These are phyloP conservation scores for Pythium dissotocum DNA, from an alignment of 352 stramenopile species.

Conservation along the genomic window DNA sequence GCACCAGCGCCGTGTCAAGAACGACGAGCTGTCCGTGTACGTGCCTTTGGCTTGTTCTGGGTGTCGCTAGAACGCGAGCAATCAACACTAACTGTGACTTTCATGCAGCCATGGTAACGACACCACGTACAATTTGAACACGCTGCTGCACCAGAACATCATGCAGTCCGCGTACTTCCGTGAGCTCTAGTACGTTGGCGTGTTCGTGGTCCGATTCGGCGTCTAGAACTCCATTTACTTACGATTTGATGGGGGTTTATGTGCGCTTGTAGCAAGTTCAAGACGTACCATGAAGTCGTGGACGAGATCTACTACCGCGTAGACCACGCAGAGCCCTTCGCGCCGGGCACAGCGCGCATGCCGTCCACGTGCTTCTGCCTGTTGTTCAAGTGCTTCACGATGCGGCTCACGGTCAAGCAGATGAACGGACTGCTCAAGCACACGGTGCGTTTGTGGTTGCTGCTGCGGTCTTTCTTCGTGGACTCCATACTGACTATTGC, in stretches of 20 bases:
- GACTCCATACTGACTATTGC: neutral
- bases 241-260: neutral
- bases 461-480: neutral
- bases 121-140: conserved; percentile 96
- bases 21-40: conserved; percentile 79
- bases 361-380: conserved; percentile 97
- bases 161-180: conserved; percentile 95
- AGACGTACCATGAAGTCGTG: conserved; percentile 97
- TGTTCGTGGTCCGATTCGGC: neutral
- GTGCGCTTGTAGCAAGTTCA: conserved; percentile 54
- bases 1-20: conserved; percentile 54
- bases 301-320: conserved; percentile 92
- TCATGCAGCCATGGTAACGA: conserved; percentile 75
- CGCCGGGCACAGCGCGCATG: conserved; percentile 86
- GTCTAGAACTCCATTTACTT: neutral
- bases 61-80: neutral
- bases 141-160: conserved; percentile 95
- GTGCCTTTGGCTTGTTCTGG: neutral
- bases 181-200: conserved; percentile 79
- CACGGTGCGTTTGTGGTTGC: no score
- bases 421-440: conserved; percentile 95
- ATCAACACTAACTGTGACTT: neutral
- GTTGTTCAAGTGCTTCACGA: conserved; percentile 96
- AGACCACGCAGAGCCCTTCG: conserved; percentile 91
- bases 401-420: conserved; percentile 95